Evolutionary conservation across 257 asterid genomes (phyloP).

Genomic region (Primulina tabacum): DNA sequence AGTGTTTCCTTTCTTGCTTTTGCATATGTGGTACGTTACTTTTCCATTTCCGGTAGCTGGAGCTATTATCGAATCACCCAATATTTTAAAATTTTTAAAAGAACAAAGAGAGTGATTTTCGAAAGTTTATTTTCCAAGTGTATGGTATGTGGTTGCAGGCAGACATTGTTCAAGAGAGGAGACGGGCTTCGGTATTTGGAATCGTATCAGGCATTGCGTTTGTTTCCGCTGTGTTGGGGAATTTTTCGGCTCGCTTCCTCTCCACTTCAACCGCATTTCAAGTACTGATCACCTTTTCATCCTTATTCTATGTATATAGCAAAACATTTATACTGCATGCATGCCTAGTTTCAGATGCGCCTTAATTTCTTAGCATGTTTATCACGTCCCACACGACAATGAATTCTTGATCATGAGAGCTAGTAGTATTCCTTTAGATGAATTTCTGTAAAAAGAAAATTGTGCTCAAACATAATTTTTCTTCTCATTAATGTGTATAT

Average conservation of each 20-base stretch:
- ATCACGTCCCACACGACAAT: background rate
- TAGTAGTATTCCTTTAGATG: too few species aligned
- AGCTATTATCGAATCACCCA: background rate
- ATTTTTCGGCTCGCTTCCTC: constrained; percentile 69
- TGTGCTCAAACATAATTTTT: too few species aligned
- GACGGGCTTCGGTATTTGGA: constrained; percentile 70
- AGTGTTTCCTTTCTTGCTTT: constrained; percentile 45
- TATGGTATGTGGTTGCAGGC: constrained; percentile 45
- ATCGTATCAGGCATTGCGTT: constrained; percentile 74
- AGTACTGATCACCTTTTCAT: constrained; percentile 31
- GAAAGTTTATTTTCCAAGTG: background rate
- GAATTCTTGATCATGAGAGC: too few species aligned
- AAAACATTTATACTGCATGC: too few species aligned
- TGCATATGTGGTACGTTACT: constrained; percentile 40
- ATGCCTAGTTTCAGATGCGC: too few species aligned
- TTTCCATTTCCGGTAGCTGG: background rate
- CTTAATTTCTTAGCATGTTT: background rate
- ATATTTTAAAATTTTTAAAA: too few species aligned
- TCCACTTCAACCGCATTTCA: constrained; percentile 70
- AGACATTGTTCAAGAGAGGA: constrained; percentile 70
- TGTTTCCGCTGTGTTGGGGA: constrained; percentile 77
- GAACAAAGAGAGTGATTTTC: too few species aligned
- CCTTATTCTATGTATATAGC: background rate
- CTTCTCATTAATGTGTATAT: background rate
- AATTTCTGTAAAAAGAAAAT: too few species aligned